Evolutionary conservation across 1,284 basidiomycete genomes (phyloP), one percentile per base, ranked within the genome.

Genomic region (Trametes versicolor): DNA sequence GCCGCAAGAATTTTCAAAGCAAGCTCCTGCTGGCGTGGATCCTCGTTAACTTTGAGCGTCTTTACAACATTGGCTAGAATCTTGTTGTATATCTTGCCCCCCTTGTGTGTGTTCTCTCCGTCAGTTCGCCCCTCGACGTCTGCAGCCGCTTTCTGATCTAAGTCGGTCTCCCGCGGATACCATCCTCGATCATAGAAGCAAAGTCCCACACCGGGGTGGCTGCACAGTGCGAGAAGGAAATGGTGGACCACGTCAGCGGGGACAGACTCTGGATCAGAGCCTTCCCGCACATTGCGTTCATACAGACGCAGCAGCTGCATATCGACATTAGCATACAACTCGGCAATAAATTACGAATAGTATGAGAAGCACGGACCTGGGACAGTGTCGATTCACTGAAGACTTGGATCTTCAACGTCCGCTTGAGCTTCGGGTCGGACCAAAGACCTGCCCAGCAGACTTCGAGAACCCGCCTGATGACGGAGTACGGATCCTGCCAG

Each of bases 121-220:
- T 75, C 74, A 2, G 69, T 73, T n/a, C 74, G 73, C 9, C 75
- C 75, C 56, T 71, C 53, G 1, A 70, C 73, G 4, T 83, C 80
- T 5, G 60, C 53, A 4, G 53, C 7, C 19, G 21, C 54, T 8
- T 60, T 65, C 19, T 75, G 73, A 54, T 76, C 61, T 0, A 72
- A 74, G 13, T 83, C 83, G 1, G 77, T 75, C 70, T 89, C 86
- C 3, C 93, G 87, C 2, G 89, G 89, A 73, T 98, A 98, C 96
- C 96, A 98, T 0, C 96, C 96, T 17, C 87, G 85, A 74, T 97
- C 95, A 53, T 83, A 86, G 78, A 97, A 98, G 75, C 96, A 98
- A 25, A 98, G 83, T 0, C 96, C 97, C 21, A 84, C 81, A 0
- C 95, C 95, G 0, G 94, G 93, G 29, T 87, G 88, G 0, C 94